These are phyloP conservation scores for Phytophthora capsici DNA, from an alignment of 352 stramenopile species.

Conservation along the genomic window DNA sequence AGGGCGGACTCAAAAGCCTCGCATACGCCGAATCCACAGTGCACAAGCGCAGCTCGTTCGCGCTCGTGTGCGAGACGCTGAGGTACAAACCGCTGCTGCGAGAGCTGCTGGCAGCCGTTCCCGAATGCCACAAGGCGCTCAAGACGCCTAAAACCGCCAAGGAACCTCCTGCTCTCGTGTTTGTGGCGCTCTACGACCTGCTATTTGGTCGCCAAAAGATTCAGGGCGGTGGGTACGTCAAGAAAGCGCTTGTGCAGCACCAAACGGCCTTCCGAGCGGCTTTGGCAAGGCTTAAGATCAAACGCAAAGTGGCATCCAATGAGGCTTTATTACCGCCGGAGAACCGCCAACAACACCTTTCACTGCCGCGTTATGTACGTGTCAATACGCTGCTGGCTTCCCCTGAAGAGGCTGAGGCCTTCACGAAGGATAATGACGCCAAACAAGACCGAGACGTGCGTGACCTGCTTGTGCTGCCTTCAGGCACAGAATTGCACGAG, in stretches of 20 bases:
- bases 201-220: constrained; percentile 88
- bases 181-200: constrained; percentile 89
- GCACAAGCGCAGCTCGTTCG: constrained; percentile 90
- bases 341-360: constrained; percentile 74
- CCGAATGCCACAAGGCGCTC: constrained; percentile 69
- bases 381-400: constrained; percentile 92
- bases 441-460: constrained; percentile 89
- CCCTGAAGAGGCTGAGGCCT: constrained; percentile 49
- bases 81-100: constrained; percentile 85
- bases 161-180: constrained; percentile 61
- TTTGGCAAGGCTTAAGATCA: constrained; percentile 86
- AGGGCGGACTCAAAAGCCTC: constrained; percentile 87
- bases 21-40: constrained; percentile 80
- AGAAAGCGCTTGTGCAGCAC: constrained; percentile 84
- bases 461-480: constrained; percentile 92
- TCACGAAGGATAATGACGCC: constrained; percentile 52
- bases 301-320: constrained; percentile 76
- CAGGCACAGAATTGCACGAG: constrained; percentile 87
- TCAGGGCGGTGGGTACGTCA: constrained; percentile 86
- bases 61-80: constrained; percentile 89
- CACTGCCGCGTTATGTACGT: constrained; percentile 91
- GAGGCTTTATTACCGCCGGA: constrained; percentile 81
- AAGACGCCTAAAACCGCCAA: constrained; percentile 60
- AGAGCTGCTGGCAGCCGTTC: constrained; percentile 71
- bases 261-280: constrained; percentile 76